phyloP scores from a whole-genome alignment of 225 moss, liverwort and hornwort species.

The Pseudoscleropodium purum region DNA sequence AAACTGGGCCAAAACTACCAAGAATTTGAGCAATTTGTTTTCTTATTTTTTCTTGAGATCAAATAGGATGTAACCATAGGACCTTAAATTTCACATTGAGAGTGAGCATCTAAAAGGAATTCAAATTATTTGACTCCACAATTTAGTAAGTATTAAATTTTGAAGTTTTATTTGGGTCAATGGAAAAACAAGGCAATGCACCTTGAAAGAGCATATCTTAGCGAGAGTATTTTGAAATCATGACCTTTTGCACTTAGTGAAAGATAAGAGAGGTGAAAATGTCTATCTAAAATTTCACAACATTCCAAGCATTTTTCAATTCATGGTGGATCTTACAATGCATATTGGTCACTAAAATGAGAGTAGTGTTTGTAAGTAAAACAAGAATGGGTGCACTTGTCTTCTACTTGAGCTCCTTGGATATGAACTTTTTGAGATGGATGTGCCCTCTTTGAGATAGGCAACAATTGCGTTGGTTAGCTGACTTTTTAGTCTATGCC shows the following conservation, averaged over 20 bases:
- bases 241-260: fast-evolving
- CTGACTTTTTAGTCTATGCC: background rate
- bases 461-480: no score
- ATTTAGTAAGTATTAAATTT: background rate
- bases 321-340: background rate
- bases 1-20: background rate
- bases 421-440: no score
- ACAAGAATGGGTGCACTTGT: no score
- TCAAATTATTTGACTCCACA: fast-evolving
- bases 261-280: background rate
- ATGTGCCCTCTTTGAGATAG: no score
- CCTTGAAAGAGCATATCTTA: background rate
- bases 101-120: no score
- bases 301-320: background rate
- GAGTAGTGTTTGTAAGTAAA: background rate
- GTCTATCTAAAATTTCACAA: background rate
- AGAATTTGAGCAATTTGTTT: background rate
- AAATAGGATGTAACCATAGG: background rate
- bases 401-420: background rate
- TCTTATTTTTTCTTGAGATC: background rate
- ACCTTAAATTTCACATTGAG: background rate
- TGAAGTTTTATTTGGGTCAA: background rate
- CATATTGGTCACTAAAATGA: background rate
- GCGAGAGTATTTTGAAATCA: background rate
- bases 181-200: background rate